These are phyloP conservation scores for Zymoseptoria brevis DNA, from an alignment of 2,329 filamentous ascomycete species.

Conservation along the genomic window DNA sequence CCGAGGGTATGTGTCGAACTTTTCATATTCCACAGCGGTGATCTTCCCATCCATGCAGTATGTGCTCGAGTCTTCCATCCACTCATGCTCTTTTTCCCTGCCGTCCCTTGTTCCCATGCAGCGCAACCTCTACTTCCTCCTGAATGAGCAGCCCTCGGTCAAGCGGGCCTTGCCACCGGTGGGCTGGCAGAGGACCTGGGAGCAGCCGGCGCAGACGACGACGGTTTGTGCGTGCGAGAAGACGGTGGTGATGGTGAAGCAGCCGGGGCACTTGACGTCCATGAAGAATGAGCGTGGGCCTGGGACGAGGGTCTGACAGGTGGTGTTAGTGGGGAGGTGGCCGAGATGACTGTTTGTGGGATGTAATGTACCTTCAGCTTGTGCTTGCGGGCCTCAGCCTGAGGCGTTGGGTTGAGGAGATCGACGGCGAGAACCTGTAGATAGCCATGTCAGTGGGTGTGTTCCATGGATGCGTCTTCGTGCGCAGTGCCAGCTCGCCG, in stretches of 20 bases:
- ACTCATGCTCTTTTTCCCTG: constrained; percentile 2
- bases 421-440: constrained; percentile 98
- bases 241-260: constrained; percentile 99
- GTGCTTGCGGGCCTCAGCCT: constrained; percentile 99
- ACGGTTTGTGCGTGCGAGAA: constrained; percentile 99
- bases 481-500: neutral
- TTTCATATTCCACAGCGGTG: neutral
- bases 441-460: constrained; percentile 18
- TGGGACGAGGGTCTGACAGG: constrained; percentile 61
- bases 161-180: constrained; percentile 98
- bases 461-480: neutral
- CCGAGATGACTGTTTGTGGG: neutral
- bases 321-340: neutral
- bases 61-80: neutral
- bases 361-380: constrained; percentile 84
- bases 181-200: constrained; percentile 98
- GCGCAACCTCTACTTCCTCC: constrained; percentile 80
- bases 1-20: neutral
- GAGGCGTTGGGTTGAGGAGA: constrained; percentile 97
- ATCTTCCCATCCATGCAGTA: neutral
- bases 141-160: constrained; percentile 99
- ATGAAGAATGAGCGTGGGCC: constrained; percentile 99
- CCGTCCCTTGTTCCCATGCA: constrained; percentile 21
- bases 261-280: constrained; percentile 99
- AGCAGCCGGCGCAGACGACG: constrained; percentile 99